Evolutionary conservation across 495 filamentous ascomycete genomes (phyloP).

Genomic region (Penicillium crystallinum): DNA sequence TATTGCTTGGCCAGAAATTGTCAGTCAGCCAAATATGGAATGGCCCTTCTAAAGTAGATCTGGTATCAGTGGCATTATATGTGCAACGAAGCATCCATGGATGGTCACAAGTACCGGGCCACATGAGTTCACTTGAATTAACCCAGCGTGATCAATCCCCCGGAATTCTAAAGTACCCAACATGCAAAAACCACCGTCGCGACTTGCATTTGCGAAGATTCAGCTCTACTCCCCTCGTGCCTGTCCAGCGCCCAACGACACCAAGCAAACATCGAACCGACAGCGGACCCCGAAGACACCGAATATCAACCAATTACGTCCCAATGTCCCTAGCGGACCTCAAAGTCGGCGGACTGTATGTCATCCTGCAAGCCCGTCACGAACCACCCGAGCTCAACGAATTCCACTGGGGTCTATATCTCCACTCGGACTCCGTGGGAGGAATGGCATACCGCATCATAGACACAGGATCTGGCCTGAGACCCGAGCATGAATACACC

Average conservation of each 20-base stretch:
- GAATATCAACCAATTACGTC: not conserved
- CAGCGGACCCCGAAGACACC: not conserved
- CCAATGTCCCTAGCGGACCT: conserved; percentile 4
- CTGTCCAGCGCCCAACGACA: not conserved
- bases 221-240: not conserved
- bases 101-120: not conserved
- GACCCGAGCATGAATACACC: conserved; percentile 8
- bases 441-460: conserved; percentile 19
- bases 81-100: not conserved
- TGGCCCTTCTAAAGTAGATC: too few species aligned
- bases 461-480: conserved; percentile 11
- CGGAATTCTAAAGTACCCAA: not conserved
- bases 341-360: conserved; percentile 11
- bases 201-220: not conserved
- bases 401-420: conserved; percentile 22
- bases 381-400: conserved; percentile 16
- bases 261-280: not conserved
- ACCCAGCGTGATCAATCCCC: not conserved
- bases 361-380: conserved; percentile 9
- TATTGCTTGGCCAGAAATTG: too few species aligned
- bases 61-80: not conserved
- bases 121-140: not conserved
- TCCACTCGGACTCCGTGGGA: conserved; percentile 1
- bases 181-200: not conserved
- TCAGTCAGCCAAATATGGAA: too few species aligned